phyloP scores from a whole-genome alignment of 371 early-diverging fungal genomes.

The Gilbertella persicaria region DNA sequence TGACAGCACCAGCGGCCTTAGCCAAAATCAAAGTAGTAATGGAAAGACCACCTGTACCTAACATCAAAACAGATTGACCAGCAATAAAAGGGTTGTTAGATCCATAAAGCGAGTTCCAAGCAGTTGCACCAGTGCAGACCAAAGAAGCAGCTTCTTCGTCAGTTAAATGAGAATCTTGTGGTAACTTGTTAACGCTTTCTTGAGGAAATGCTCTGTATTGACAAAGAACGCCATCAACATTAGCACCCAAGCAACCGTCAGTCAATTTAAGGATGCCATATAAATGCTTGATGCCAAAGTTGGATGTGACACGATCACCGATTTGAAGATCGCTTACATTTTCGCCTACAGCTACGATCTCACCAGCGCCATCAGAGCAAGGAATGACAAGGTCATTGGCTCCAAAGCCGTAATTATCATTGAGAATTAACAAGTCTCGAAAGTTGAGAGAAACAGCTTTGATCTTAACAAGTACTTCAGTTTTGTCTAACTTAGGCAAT shows the following conservation, averaged over 20 bases:
- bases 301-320: slow-evolving; percentile 24
- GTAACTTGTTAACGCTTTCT: slow-evolving; percentile 18
- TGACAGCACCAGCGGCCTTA: slow-evolving; percentile 22
- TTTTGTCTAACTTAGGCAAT: slow-evolving; percentile 3
- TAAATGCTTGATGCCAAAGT: slow-evolving; percentile 9
- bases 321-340: slow-evolving; percentile 10
- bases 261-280: slow-evolving; percentile 7
- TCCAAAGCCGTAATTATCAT: slow-evolving; percentile 1
- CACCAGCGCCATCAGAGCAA: slow-evolving; percentile 20
- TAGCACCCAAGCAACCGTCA: not conserved
- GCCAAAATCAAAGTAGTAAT: slow-evolving; percentile 18
- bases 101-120: slow-evolving; percentile 16
- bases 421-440: slow-evolving; percentile 17
- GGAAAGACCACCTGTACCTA: slow-evolving; percentile 23
- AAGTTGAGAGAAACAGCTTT: slow-evolving; percentile 27
- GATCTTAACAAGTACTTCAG: slow-evolving; percentile 20
- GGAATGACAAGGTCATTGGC: slow-evolving; percentile 11
- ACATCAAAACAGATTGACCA: slow-evolving; percentile 20
- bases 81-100: slow-evolving; percentile 8
- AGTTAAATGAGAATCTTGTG: slow-evolving; percentile 9
- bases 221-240: slow-evolving; percentile 11
- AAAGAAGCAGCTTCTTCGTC: slow-evolving; percentile 22
- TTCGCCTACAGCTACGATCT: slow-evolving; percentile 16
- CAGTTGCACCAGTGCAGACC: slow-evolving; percentile 22
- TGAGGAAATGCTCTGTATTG: slow-evolving; percentile 11